Percentiles rank a stretch among this genome's conserved stretches.
Conservation (phyloP, 2,329 filamentous ascomycete genomes). For the Calonectria pauciramosa region DNA sequence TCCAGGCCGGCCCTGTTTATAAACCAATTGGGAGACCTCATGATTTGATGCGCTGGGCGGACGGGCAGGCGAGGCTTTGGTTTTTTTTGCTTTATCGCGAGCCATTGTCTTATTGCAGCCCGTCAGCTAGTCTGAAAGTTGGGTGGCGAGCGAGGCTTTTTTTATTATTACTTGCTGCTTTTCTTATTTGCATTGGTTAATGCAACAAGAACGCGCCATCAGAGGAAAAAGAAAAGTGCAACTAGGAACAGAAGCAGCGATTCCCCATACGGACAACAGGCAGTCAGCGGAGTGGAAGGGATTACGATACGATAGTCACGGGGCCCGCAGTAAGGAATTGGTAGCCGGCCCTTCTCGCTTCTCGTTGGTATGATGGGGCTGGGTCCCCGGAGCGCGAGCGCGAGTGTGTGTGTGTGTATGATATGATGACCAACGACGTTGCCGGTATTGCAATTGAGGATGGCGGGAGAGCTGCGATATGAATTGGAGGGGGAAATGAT, state of each 20-base stretch:
- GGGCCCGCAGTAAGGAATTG: background rate
- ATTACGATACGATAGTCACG: background rate
- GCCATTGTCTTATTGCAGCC: background rate
- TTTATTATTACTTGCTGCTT: background rate
- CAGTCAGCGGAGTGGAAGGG: background rate
- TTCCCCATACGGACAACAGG: background rate
- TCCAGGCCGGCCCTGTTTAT: background rate
- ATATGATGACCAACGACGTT: background rate
- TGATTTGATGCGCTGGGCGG: constrained; percentile 6
- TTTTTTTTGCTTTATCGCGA: constrained; percentile 6
- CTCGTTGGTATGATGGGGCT: constrained; percentile 1
- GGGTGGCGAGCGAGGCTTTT: background rate
- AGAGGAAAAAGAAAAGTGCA: background rate
- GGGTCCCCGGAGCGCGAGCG: background rate
- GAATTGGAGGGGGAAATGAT: background rate
- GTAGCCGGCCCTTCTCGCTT: constrained; percentile 3
- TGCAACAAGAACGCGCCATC: background rate
- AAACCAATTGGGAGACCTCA: background rate
- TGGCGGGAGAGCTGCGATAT: background rate
- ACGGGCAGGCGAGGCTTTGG: background rate
- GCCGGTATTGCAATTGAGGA: background rate
- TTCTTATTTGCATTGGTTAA: background rate
- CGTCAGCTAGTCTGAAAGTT: background rate
- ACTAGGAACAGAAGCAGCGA: background rate
- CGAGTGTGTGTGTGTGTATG: background rate